Conservation (phyloP, 495 filamentous ascomycete species). For the Thermochaetoides thermophila region DNA sequence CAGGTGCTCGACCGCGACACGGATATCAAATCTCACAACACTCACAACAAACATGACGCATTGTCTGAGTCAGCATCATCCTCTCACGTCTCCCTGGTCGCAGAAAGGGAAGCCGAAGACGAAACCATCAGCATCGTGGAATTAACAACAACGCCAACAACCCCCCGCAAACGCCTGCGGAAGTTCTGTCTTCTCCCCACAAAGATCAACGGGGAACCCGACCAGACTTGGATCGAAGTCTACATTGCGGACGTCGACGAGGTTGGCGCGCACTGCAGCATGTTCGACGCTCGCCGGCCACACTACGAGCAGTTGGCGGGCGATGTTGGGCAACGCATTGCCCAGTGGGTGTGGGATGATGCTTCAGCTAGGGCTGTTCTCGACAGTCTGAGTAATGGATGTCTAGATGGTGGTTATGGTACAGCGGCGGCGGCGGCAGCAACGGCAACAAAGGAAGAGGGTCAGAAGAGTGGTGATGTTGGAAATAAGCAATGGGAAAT, state of each 20-base stretch:
- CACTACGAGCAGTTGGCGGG: slow-evolving; percentile 66
- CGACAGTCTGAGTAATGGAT: no score
- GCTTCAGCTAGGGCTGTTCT: slow-evolving; percentile 20
- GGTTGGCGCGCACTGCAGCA: slow-evolving; percentile 67
- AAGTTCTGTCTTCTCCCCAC: slow-evolving; percentile 68
- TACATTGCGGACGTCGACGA: slow-evolving; percentile 75
- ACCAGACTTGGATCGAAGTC: slow-evolving; percentile 59
- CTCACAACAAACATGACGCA: no score
- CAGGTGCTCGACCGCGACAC: no score
- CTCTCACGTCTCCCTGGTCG: no score
- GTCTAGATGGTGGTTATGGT: background rate
- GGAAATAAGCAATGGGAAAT: no score
- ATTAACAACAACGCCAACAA: slow-evolving; percentile 23
- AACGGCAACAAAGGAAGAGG: no score
- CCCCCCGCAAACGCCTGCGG: slow-evolving; percentile 32
- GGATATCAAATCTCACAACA: no score
- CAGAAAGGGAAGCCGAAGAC: slow-evolving; percentile 6
- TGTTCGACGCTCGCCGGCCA: slow-evolving; percentile 52
- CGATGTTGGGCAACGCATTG: slow-evolving; percentile 54
- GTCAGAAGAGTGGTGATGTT: no score
- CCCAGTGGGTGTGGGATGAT: slow-evolving; percentile 57
- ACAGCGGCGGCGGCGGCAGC: no score
- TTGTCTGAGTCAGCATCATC: no score
- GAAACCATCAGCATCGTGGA: slow-evolving; percentile 20
- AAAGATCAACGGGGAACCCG: slow-evolving; percentile 29